Base-by-base conservation (phyloP, 1,139 yeast species). In the Diutina neorugosa region DNA sequence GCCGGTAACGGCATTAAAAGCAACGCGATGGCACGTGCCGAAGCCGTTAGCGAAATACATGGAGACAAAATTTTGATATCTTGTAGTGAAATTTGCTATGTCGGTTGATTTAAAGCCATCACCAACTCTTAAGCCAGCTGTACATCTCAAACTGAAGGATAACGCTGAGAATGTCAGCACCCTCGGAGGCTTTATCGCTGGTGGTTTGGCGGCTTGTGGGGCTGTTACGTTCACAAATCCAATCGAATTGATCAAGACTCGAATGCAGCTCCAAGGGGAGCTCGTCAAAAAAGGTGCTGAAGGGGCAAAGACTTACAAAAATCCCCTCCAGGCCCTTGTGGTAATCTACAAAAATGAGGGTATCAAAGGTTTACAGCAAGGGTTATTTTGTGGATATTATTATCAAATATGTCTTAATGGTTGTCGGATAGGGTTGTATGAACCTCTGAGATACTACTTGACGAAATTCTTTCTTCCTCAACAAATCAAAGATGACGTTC, bases 221-320 rank as follows among this genome's bases (percentile, higher is more conserved):
- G 98, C 98, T 0, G 98, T 93, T 43, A 93, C 97, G 0, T 86
- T 91, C 66, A 91, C 98, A 11, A 93, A 93, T 64, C 98, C 98
- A 8, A 86, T 93, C 56, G 98, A 93, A 65, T 75, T 93, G 59
- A 89, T 91, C 63, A 93, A 93, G 70, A 93, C 95, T 2, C 76
- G 98, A 68, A 87, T 93, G 96, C 98, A 93, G 68, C 74, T 93
- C 47, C 97, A 93, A 69, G 98, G 98, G 54, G 98, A 93, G 68
- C 74, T 93, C 53, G 18, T 16, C 4, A 72, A 82, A 3, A 66
- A 69, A 41, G 76, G 81, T 1, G 63, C 62, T 31, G 68, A 73
- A 47, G 78, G 74, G 1, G 76, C 80, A 16, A 78, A 73, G 58
- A 59, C 77, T 31, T 93, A 93, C 68, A 85, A 78, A 58, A 93